Evolutionary conservation across 768 basidiomycete genomes (phyloP).

Genomic region (Tricholoma furcatifolium): DNA sequence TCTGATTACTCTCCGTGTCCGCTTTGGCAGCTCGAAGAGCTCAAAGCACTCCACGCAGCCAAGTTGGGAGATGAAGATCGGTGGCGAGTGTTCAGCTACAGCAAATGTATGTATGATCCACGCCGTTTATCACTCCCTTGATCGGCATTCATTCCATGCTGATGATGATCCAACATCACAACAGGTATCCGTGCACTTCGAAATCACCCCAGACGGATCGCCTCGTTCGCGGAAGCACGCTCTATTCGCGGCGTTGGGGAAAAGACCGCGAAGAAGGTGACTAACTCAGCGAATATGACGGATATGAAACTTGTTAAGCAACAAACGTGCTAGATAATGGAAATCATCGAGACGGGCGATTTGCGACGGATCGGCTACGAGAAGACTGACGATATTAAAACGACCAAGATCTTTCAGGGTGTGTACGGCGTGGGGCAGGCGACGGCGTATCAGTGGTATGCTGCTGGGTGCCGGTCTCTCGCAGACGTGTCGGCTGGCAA

Average conservation of each 20-base stretch:
- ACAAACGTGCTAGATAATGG: conserved; percentile 58
- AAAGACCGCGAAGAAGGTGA: conserved; percentile 74
- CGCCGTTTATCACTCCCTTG: too few relatives aligned
- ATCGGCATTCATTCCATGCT: neutral
- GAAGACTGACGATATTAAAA: conserved; percentile 59
- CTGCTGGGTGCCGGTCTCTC: conserved; percentile 72
- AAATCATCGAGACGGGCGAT: conserved; percentile 75
- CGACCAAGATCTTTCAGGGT: conserved; percentile 62
- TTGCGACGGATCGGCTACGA: conserved; percentile 68
- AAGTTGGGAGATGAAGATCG: conserved; percentile 59
- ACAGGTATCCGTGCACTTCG: conserved; percentile 61
- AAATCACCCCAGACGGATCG: conserved; percentile 57
- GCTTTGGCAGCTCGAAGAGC: conserved; percentile 55
- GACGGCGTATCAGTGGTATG: conserved; percentile 73
- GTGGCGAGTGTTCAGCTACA: conserved; percentile 67
- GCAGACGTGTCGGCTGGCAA: conserved; percentile 66
- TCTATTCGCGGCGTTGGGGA: conserved; percentile 62
- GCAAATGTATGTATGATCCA: conserved; percentile 60
- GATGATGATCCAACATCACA: neutral
- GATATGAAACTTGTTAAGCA: neutral
- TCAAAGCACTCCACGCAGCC: conserved; percentile 62
- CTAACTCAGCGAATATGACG: neutral
- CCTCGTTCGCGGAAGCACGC: conserved; percentile 55
- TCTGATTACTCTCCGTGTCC: neutral
- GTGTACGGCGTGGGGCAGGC: conserved; percentile 83